Base-by-base conservation (phyloP, 2,329 filamentous ascomycete species). In the Calonectria naviculata region DNA sequence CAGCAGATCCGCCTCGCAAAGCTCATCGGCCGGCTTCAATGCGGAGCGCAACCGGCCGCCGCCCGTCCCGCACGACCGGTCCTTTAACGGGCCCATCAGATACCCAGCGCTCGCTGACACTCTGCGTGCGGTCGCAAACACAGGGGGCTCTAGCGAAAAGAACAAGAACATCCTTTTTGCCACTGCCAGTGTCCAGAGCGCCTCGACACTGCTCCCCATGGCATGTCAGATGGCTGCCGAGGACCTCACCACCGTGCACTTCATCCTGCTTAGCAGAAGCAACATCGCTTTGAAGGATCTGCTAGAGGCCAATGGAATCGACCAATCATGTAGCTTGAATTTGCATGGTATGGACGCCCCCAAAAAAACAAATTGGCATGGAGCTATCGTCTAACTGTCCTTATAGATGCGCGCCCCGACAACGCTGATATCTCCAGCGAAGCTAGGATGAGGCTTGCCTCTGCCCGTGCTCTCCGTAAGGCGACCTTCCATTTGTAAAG, bases 211-310 rank as follows among this genome's bases (percentile, higher is more conserved):
- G 65, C 85, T 98, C 36, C 95, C 95, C 0, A 86, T 98, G 79
- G 94, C 95, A 7, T 98, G 97, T 82, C 90, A 94, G 77, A 98
- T 98, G 95, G 92, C 92, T 8, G 82, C 82, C 26, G 88, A 91
- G 81, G 87, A 89, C 67, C 87, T 89, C 70, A 97, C 91, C 78
- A 88, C 91, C 73, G 95, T 98, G 10, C 96, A 98, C 81, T 93
- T 97, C 79, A 93, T 90, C 0, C 83, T 98, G 5, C 89, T 97
- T 84, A 93, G 95, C 61, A 89, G 93, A 70, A 93, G 92, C 71
- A 89, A 92, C 15, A 89, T 98, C 62, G 85, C 89, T 0, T 82
- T 97, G 62, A 87, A 91, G 17, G 90, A 93, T 38, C 86, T 98
- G 36, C 87, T 92, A 76, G 86, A 90, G 64, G 87, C 98, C 70